Evolutionary conservation across 1,284 basidiomycete genomes (phyloP).

Genomic region (Ustilago xerochloae): DNA sequence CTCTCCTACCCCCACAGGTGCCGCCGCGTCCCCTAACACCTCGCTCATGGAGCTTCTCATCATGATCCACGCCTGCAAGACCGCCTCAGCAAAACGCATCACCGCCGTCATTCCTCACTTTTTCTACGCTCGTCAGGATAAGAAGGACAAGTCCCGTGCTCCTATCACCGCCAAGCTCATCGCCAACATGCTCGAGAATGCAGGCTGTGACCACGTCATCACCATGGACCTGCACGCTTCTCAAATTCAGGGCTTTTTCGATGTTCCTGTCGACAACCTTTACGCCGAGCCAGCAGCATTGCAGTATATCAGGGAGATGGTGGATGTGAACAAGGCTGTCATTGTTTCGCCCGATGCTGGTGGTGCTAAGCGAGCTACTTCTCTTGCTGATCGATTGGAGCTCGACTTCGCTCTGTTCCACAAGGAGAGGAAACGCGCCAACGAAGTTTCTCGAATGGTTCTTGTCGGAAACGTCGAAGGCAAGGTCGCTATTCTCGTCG

Average conservation of each 20-base stretch:
- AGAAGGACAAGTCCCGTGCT: conserved; percentile 98
- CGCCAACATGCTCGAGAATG: conserved; percentile 97
- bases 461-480: conserved; percentile 93
- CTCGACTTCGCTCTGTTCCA: conserved; percentile 99
- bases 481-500: conserved; percentile 96
- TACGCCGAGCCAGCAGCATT: conserved; percentile 98
- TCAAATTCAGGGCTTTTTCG: conserved; percentile 88
- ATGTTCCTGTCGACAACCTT: conserved; percentile 99
- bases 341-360: conserved; percentile 99
- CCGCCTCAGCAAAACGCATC: conserved; percentile 85
- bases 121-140: conserved; percentile 77
- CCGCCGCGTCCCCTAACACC: conserved; percentile 70
- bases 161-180: conserved; percentile 99
- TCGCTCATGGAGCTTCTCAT: conserved; percentile 96
- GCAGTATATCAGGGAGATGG: conserved; percentile 91
- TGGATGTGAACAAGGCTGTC: conserved; percentile 86
- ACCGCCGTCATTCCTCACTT: conserved; percentile 79
- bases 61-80: conserved; percentile 99
- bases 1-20: conserved; percentile 68
- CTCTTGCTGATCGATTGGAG: conserved; percentile 94
- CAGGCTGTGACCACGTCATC: conserved; percentile 96
- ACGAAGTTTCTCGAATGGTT: conserved; percentile 98
- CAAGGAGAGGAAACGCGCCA: conserved; percentile 99
- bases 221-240: conserved; percentile 68
- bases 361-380: conserved; percentile 96